A percentile compares a stretch with the other conserved stretches of the same genome.
phyloP scores from a whole-genome alignment of 1,139 yeast species.

The Pichia sp. region DNA sequence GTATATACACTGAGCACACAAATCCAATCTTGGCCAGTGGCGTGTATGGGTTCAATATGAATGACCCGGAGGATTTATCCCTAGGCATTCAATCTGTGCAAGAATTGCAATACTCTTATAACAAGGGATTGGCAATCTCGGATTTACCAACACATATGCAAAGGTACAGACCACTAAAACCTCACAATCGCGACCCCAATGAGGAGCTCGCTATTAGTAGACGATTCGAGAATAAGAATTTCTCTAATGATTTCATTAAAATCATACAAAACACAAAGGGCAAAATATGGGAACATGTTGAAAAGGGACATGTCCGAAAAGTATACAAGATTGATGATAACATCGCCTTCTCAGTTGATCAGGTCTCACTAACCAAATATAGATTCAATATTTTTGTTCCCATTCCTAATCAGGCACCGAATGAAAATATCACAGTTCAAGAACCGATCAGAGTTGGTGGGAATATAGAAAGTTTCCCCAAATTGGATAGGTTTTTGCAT shows the following conservation, averaged over 20 bases:
- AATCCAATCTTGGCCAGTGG: conserved; percentile 21
- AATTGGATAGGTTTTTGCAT: conserved; percentile 3
- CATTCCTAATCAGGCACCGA: conserved; percentile 17
- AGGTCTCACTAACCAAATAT: conserved; percentile 13
- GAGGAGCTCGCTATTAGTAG: neutral
- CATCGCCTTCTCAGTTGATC: conserved; percentile 20
- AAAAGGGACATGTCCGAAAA: neutral
- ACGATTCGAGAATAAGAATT: conserved; percentile 3
- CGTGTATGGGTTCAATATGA: conserved; percentile 14
- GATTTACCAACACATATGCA: conserved; percentile 6
- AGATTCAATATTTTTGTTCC: conserved; percentile 21
- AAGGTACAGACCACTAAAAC: conserved; percentile 6
- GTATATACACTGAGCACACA: conserved; percentile 11
- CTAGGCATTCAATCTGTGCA: conserved; percentile 1
- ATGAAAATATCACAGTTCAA: conserved; percentile 10
- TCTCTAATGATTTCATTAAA: conserved; percentile 3
- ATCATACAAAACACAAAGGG: conserved; percentile 4
- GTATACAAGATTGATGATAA: conserved; percentile 15
- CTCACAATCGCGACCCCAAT: neutral
- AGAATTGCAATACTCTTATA: conserved; percentile 9
- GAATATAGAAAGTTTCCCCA: conserved; percentile 9
- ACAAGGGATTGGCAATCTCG: conserved; percentile 1
- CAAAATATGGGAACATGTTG: conserved; percentile 2
- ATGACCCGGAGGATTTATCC: conserved; percentile 4
- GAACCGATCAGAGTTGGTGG: conserved; percentile 9